Percentiles rank a stretch among this genome's conserved stretches.
These are phyloP conservation scores for Loxodes magnus DNA, from an alignment of 73 alveolate species.

Conservation along the genomic window DNA sequence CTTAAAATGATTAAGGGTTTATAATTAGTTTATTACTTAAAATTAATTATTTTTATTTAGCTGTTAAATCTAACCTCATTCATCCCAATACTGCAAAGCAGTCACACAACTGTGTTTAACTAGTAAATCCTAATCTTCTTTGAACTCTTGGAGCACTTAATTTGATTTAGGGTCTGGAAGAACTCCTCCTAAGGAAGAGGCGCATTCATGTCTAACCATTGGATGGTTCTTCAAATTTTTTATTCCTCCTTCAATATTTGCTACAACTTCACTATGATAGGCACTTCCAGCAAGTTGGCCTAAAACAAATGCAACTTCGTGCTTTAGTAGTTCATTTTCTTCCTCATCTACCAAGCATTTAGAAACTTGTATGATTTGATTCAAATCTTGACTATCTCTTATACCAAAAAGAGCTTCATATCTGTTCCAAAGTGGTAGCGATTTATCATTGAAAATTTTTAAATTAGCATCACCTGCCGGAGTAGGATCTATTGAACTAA, in stretches of 20 bases:
- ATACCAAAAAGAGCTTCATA: constrained; percentile 50
- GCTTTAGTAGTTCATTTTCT: constrained; percentile 36
- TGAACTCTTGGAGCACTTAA: too few relatives aligned
- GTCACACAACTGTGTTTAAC: too few relatives aligned
- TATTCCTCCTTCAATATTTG: constrained; percentile 4
- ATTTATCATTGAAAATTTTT: constrained; percentile 20
- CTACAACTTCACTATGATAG: constrained; percentile 14
- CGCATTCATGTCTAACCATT: constrained; percentile 8
- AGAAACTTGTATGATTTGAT: constrained; percentile 36
- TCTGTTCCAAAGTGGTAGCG: constrained; percentile 28
- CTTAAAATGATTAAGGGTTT: too few relatives aligned
- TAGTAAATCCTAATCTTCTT: too few relatives aligned
- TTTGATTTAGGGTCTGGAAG: background rate
- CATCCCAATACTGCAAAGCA: too few relatives aligned
- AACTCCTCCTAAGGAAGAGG: constrained; percentile 7
- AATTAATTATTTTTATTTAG: too few relatives aligned
- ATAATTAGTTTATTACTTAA: too few relatives aligned
- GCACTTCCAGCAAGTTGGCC: constrained; percentile 44
- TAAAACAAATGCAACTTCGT: constrained; percentile 54
- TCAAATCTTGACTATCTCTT: constrained; percentile 44
- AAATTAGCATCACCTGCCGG: background rate
- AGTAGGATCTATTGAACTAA: constrained; percentile 9
- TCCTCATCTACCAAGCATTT: constrained; percentile 22
- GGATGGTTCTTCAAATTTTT: background rate
- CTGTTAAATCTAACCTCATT: too few relatives aligned